phyloP scores from a whole-genome alignment of 179 eudicot species.

The Actinidia chinensis region DNA sequence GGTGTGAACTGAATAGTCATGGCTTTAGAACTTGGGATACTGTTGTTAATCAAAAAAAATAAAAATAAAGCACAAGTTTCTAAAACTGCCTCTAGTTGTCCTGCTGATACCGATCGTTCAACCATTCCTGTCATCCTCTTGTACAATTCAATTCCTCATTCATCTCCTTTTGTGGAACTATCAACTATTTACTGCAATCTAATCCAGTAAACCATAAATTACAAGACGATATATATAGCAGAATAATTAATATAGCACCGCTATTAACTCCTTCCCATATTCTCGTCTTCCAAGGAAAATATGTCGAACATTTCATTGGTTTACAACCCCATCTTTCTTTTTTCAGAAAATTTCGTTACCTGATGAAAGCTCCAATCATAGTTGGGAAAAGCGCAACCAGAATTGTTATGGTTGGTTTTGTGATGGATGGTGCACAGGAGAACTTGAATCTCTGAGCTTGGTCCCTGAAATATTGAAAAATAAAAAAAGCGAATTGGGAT shows the following conservation, averaged over 20 bases:
- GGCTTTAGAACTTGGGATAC: too few relatives aligned
- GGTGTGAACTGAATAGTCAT: too few relatives aligned
- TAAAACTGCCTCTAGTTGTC: too few relatives aligned
- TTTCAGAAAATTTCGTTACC: neutral
- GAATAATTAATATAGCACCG: neutral
- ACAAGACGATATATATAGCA: neutral
- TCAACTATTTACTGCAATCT: neutral
- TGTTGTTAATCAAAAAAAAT: too few relatives aligned
- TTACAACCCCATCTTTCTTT: too few relatives aligned
- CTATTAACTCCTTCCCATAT: neutral
- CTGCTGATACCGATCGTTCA: too few relatives aligned
- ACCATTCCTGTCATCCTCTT: too few relatives aligned
- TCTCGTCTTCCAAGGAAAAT: neutral
- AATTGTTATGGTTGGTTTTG: constrained; percentile 23
- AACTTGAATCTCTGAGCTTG: constrained; percentile 72
- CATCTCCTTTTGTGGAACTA: neutral
- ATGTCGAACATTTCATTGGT: too few relatives aligned
- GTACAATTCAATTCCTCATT: neutral
- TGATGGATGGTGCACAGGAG: constrained; percentile 45
- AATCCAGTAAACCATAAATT: neutral
- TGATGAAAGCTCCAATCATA: constrained; percentile 16
- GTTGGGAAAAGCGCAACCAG: constrained; percentile 31
- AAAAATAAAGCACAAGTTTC: too few relatives aligned
- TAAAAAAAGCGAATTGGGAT: neutral
- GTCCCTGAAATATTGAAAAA: constrained; percentile 46